A percentile compares a stretch with the other conserved stretches of the same genome.
These are phyloP conservation scores for Arthrinium puccinioides DNA, from an alignment of 2,329 filamentous ascomycete species.

Conservation along the genomic window DNA sequence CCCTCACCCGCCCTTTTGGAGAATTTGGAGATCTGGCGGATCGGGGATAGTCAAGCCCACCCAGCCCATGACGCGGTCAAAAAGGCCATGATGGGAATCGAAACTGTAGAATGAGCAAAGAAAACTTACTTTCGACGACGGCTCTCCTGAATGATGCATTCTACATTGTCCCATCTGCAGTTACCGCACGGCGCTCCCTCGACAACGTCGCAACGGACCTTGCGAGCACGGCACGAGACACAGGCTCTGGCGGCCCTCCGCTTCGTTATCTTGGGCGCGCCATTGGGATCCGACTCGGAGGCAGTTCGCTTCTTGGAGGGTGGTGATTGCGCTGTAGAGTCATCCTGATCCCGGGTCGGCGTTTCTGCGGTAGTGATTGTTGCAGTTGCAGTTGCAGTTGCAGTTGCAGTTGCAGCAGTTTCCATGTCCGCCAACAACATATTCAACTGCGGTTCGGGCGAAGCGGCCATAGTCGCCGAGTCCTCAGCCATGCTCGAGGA, in stretches of 20 bases:
- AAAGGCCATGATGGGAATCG: too few relatives aligned
- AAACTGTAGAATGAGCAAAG: too few relatives aligned
- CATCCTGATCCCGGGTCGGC: not conserved
- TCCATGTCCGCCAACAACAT: not conserved
- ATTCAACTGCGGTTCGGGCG: too few relatives aligned
- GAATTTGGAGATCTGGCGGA: constrained; percentile 1
- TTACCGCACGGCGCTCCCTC: constrained; percentile 84
- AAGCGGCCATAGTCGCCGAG: not conserved
- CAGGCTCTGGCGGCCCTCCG: constrained; percentile 87
- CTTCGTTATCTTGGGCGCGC: constrained; percentile 52
- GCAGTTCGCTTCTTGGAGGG: constrained; percentile 21
- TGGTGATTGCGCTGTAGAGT: not conserved
- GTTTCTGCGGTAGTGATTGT: not conserved
- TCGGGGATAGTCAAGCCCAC: too few relatives aligned
- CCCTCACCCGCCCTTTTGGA: too few relatives aligned
- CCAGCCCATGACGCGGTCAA: too few relatives aligned
- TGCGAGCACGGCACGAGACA: constrained; percentile 79
- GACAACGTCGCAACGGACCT: constrained; percentile 90
- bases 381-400: not conserved
- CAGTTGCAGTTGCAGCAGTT: not conserved
- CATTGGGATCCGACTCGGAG: constrained; percentile 23
- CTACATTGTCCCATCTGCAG: constrained; percentile 72
- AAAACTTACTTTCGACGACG: constrained; percentile 78
- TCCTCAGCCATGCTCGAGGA: constrained; percentile 1
- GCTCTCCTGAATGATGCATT: constrained; percentile 72